A percentile compares a stretch with the other conserved stretches of the same genome.
phyloP scores from a whole-genome alignment of 164 flowering plant genomes.

The Saururus chinensis region DNA sequence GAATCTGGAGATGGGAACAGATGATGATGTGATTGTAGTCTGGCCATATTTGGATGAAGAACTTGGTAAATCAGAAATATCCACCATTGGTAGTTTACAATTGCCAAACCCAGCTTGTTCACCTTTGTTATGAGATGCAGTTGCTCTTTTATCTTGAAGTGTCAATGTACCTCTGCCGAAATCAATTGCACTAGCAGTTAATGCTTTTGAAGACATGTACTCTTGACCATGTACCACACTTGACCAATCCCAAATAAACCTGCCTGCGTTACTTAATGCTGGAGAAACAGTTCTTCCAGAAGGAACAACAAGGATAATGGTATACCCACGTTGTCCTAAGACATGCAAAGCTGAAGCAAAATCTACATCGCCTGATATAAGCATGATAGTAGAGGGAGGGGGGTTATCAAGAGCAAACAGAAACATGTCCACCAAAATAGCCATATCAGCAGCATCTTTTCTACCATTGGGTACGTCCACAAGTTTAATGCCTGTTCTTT shows the following conservation, averaged over 20 bases:
- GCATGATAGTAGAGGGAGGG: slow-evolving; percentile 82
- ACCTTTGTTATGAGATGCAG: too few species aligned
- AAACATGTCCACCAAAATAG: slow-evolving; percentile 93
- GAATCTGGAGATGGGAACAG: too few species aligned
- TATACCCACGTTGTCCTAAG: slow-evolving; percentile 94
- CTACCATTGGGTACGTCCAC: slow-evolving; percentile 94
- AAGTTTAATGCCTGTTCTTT: slow-evolving; percentile 93
- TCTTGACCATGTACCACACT: slow-evolving; percentile 92
- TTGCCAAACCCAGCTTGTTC: too few species aligned
- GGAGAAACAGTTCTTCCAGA: slow-evolving; percentile 74
- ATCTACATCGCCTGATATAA: slow-evolving; percentile 94
- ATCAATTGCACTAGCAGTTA: slow-evolving; percentile 32
- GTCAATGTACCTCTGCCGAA: background rate
- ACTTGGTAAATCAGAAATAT: too few species aligned
- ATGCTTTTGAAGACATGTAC: slow-evolving; percentile 47
- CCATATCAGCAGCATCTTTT: slow-evolving; percentile 97
- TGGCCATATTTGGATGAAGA: too few species aligned
- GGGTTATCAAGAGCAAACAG: slow-evolving; percentile 93
- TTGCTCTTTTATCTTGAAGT: too few species aligned
- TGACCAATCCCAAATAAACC: slow-evolving; percentile 97
- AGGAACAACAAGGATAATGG: slow-evolving; percentile 79
- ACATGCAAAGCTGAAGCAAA: slow-evolving; percentile 94
- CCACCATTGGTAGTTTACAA: too few species aligned
- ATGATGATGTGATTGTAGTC: too few species aligned
- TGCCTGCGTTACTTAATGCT: slow-evolving; percentile 80